Evolutionary conservation across 306 rosid genomes (phyloP).

Genomic region (Coriaria nepalensis): DNA sequence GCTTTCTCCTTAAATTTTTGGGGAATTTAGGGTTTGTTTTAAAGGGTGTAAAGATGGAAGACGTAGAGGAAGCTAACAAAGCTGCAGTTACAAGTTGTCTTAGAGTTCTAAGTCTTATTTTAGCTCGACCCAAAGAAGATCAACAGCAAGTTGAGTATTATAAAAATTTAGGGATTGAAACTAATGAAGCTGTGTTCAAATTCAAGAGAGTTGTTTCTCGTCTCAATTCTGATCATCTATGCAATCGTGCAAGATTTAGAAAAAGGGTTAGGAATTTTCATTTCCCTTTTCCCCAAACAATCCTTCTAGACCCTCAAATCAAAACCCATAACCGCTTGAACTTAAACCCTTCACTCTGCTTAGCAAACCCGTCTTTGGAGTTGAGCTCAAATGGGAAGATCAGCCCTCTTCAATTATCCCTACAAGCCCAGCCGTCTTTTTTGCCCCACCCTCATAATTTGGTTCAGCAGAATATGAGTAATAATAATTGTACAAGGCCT

Average conservation of each 20-base stretch:
- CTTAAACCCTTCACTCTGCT: conserved; percentile 18
- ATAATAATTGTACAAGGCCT: conserved; percentile 22
- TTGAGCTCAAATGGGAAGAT: conserved; percentile 55
- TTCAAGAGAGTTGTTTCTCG: conserved; percentile 84
- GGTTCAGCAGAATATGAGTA: conserved; percentile 32
- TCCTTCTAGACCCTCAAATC: conserved; percentile 18
- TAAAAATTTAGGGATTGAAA: conserved; percentile 51
- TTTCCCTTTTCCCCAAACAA: no score
- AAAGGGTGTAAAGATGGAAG: no score
- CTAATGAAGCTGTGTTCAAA: conserved; percentile 71
- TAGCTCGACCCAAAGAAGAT: no score
- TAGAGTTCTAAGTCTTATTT: no score
- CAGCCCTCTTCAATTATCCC: conserved; percentile 35
- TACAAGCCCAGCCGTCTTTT: conserved; percentile 36
- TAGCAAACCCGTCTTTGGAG: conserved; percentile 58
- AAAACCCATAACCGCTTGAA: conserved; percentile 19
- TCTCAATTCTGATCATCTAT: conserved; percentile 50
- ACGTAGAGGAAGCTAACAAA: no score
- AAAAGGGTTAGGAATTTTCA: no score
- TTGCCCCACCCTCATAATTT: conserved; percentile 52
- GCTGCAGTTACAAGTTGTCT: no score
- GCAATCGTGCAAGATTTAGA: no score
- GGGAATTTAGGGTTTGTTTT: no score
- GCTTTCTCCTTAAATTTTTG: no score
- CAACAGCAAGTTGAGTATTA: neutral